Percentiles rank a stretch among this genome's conserved stretches.
Evolutionary conservation across 2,329 filamentous ascomycete genomes (phyloP).

Genomic region (Xylariaceae sp.): DNA sequence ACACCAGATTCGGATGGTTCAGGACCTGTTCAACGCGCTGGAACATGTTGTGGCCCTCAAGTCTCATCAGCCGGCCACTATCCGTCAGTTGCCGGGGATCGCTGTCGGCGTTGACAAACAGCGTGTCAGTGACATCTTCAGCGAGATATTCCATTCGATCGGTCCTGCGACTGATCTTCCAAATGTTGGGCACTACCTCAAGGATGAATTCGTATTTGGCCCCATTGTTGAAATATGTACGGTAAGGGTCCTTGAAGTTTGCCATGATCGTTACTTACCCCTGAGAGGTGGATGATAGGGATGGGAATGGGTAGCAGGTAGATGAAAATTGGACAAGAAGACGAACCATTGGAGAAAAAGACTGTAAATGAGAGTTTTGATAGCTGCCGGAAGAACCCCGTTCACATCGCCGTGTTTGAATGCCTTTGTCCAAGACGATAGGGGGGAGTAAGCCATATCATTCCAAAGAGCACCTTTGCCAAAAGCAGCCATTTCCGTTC

Average conservation of each 20-base stretch:
- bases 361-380: constrained; percentile 9
- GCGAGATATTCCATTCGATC: constrained; percentile 29
- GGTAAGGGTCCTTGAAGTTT: constrained; percentile 15
- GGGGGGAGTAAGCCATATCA: constrained; percentile 20
- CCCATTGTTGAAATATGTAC: constrained; percentile 5
- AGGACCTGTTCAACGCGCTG: constrained; percentile 35
- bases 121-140: constrained; percentile 26
- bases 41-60: constrained; percentile 24
- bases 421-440: constrained; percentile 25
- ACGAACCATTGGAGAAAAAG: background rate
- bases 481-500: constrained; percentile 14
- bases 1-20: constrained; percentile 48
- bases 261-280: constrained; percentile 11
- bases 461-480: constrained; percentile 23
- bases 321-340: background rate
- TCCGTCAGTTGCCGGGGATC: constrained; percentile 1
- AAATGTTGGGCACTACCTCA: constrained; percentile 26
- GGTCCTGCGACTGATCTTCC: constrained; percentile 26
- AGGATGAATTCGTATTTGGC: constrained; percentile 28
- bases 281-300: background rate
- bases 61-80: constrained; percentile 17
- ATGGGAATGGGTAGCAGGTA: background rate
- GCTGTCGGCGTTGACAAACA: constrained; percentile 12
- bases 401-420: constrained; percentile 22
- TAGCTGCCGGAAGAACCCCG: constrained; percentile 3